Evolutionary conservation across 495 filamentous ascomycete genomes (phyloP).

Genomic region (Podospora anserina): DNA sequence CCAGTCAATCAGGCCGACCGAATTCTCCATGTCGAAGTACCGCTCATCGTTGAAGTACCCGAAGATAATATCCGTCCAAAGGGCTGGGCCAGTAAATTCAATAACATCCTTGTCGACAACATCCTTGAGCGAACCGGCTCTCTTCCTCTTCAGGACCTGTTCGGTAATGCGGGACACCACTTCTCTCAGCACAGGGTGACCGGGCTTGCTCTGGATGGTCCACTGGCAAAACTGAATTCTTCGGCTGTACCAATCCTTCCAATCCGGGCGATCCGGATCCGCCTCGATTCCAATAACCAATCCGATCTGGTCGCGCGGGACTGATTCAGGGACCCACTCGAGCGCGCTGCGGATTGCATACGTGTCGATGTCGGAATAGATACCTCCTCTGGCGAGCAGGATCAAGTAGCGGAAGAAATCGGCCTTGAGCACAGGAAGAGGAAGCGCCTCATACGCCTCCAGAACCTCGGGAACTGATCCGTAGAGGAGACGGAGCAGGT

Average conservation of each 20-base stretch:
- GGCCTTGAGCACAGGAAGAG: conserved; percentile 85
- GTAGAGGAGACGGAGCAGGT: conserved; percentile 82
- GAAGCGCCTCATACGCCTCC: conserved; percentile 86
- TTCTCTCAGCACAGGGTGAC: conserved; percentile 86
- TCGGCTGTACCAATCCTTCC: conserved; percentile 93
- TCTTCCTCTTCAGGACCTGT: conserved; percentile 73
- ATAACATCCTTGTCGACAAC: conserved; percentile 76
- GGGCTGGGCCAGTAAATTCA: conserved; percentile 90
- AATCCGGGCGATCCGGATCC: conserved; percentile 88
- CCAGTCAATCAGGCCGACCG: conserved; percentile 74
- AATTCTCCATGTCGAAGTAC: conserved; percentile 77
- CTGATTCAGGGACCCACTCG: conserved; percentile 79
- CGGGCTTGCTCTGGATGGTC: conserved; percentile 95
- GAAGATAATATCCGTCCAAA: conserved; percentile 94
- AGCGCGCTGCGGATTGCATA: conserved; percentile 73
- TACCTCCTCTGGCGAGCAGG: conserved; percentile 85
- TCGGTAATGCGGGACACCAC: conserved; percentile 82
- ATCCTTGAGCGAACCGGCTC: conserved; percentile 59
- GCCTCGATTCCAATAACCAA: conserved; percentile 93
- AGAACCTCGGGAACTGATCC: conserved; percentile 82
- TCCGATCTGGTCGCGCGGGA: conserved; percentile 74
- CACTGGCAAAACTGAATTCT: conserved; percentile 98
- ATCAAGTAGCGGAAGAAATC: conserved; percentile 98
- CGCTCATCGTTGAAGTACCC: conserved; percentile 86
- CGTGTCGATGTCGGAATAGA: conserved; percentile 97